Evolutionary conservation across 768 basidiomycete genomes (phyloP).

Genomic region (Favolaschia claudopus): DNA sequence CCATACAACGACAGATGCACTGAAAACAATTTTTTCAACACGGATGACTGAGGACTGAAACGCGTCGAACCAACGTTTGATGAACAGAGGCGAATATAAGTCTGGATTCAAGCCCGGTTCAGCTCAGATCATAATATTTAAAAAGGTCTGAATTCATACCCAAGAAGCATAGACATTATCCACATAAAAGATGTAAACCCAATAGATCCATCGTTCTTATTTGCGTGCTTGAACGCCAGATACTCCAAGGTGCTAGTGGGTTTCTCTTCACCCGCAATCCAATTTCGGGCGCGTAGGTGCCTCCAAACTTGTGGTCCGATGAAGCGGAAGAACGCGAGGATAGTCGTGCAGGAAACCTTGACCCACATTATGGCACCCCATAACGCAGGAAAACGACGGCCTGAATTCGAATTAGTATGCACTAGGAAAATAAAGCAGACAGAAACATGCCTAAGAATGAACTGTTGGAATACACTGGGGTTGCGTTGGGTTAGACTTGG

Average conservation of each 20-base stretch:
- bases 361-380: constrained; percentile 14
- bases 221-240: constrained; percentile 18
- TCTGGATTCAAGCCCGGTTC: constrained; percentile 17
- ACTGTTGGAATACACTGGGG: constrained; percentile 22
- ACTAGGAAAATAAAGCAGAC: no score
- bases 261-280: constrained; percentile 15
- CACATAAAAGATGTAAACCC: constrained; percentile 19
- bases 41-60: neutral
- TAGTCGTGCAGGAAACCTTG: constrained; percentile 17
- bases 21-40: constrained; percentile 3
- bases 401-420: no score
- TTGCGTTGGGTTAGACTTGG: neutral
- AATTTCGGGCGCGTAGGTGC: constrained; percentile 18
- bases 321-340: constrained; percentile 20
- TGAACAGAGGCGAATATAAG: constrained; percentile 46
- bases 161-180: constrained; percentile 35
- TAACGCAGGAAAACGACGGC: constrained; percentile 15
- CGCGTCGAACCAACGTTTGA: constrained; percentile 39
- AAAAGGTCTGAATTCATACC: constrained; percentile 22
- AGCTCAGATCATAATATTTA: neutral
- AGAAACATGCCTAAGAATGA: constrained; percentile 14
- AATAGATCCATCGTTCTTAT: constrained; percentile 7
- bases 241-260: constrained; percentile 23
- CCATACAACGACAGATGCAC: constrained; percentile 43
- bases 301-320: constrained; percentile 25